Evolutionary conservation across 2,329 filamentous ascomycete genomes (phyloP).

Genomic region (Beauveria sp.): DNA sequence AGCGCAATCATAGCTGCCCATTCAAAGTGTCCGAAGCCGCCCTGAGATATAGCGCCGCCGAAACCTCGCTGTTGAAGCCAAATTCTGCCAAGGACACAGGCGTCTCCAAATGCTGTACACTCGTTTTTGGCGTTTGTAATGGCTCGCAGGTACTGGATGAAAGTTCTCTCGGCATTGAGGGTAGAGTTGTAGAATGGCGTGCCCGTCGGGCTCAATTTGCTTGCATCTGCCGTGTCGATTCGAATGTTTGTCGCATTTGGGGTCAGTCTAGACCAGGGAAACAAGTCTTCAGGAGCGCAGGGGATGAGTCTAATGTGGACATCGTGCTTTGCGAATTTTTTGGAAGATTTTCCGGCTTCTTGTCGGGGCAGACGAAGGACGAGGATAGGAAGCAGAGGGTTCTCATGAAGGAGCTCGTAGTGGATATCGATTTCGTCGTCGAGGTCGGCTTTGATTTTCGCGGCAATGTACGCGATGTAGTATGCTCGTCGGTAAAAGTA

Average conservation of each 20-base stretch:
- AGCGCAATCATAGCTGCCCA: conserved; percentile 78
- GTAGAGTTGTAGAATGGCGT: conserved; percentile 89
- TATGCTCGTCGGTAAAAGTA: conserved; percentile 95
- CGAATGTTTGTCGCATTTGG: conserved; percentile 66
- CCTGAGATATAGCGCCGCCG: conserved; percentile 56
- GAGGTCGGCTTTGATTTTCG: conserved; percentile 54
- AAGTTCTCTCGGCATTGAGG: conserved; percentile 67
- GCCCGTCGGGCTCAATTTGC: conserved; percentile 35
- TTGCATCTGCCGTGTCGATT: conserved; percentile 36
- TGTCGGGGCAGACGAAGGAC: conserved; percentile 28
- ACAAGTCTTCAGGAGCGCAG: conserved; percentile 60
- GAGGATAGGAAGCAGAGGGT: conserved; percentile 66
- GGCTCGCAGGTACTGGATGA: conserved; percentile 66
- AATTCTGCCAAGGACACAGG: conserved; percentile 75
- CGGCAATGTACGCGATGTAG: conserved; percentile 76
- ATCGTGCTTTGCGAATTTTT: conserved; percentile 27
- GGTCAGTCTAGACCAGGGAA: conserved; percentile 62
- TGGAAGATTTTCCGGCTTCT: conserved; percentile 15
- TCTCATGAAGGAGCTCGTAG: conserved; percentile 64
- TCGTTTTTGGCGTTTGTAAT: conserved; percentile 62
- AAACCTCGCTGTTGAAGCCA: conserved; percentile 90
- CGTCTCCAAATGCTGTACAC: conserved; percentile 69
- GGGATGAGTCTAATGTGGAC: conserved; percentile 70
- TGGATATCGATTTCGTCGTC: conserved; percentile 46
- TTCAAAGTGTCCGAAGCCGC: conserved; percentile 91